phyloP scores from a whole-genome alignment of 805 yeast species.

The Wickerhamomyces strasburgensis region DNA sequence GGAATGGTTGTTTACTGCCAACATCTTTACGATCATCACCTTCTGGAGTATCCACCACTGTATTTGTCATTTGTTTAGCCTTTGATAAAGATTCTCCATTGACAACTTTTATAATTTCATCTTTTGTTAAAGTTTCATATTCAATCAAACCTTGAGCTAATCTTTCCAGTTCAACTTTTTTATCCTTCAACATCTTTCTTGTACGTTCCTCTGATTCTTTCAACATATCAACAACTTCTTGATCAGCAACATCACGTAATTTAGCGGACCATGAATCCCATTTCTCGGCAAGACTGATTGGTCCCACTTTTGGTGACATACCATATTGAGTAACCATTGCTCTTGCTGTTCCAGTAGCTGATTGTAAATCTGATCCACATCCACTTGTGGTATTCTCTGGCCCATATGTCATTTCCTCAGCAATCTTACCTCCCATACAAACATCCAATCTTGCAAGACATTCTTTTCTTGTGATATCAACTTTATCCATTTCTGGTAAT shows the following conservation, averaged over 20 bases:
- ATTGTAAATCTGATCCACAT: constrained; percentile 84
- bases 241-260: constrained; percentile 85
- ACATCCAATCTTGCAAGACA: constrained; percentile 91
- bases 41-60: constrained; percentile 57
- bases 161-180: constrained; percentile 67
- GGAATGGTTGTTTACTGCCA: constrained; percentile 29
- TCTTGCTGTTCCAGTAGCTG: constrained; percentile 89
- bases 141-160: constrained; percentile 91
- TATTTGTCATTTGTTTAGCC: constrained; percentile 66
- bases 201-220: constrained; percentile 78
- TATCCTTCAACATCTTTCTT: constrained; percentile 56
- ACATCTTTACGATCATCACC: constrained; percentile 39
- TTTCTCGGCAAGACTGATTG: constrained; percentile 80
- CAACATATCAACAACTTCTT: constrained; percentile 76
- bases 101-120: constrained; percentile 83
- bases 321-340: constrained; percentile 97
- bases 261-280: constrained; percentile 95
- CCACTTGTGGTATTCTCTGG: constrained; percentile 92
- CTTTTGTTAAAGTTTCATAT: constrained; percentile 89
- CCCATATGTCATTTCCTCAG: constrained; percentile 91
- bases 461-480: constrained; percentile 84
- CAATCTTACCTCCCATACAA: constrained; percentile 98
- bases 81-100: constrained; percentile 72
- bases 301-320: constrained; percentile 92
- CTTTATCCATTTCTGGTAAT: constrained; percentile 97